phyloP scores from a whole-genome alignment of 495 filamentous ascomycete species.

The Penicillium bovifimosum region DNA sequence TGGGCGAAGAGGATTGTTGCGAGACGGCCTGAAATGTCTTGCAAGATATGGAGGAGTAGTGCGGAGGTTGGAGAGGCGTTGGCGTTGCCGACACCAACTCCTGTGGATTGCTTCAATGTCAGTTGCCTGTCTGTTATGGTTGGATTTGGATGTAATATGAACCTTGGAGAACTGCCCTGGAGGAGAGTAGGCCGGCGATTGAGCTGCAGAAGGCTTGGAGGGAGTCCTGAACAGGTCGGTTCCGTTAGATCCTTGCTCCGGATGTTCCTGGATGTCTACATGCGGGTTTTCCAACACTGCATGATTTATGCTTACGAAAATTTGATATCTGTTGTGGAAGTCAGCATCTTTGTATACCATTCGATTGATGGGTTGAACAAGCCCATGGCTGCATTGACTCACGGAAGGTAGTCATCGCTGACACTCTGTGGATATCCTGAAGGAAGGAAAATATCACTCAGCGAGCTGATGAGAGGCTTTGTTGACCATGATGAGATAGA shows the following conservation, averaged over 20 bases:
- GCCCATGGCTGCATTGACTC: slow-evolving; percentile 24
- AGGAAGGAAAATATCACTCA: slow-evolving; percentile 69
- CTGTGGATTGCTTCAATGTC: slow-evolving; percentile 30
- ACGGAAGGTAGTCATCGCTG: slow-evolving; percentile 81
- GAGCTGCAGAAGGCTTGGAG: slow-evolving; percentile 94
- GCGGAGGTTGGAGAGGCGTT: slow-evolving; percentile 80
- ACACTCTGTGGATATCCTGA: slow-evolving; percentile 90
- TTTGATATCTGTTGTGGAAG: slow-evolving; percentile 56
- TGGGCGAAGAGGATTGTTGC: slow-evolving; percentile 92
- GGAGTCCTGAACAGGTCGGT: slow-evolving; percentile 62
- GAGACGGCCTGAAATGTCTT: slow-evolving; percentile 77
- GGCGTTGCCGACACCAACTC: slow-evolving; percentile 86
- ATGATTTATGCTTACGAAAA: slow-evolving; percentile 37
- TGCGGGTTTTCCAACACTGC: background rate
- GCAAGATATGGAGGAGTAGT: slow-evolving; percentile 77
- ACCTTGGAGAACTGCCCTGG: slow-evolving; percentile 86
- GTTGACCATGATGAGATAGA: slow-evolving; percentile 27
- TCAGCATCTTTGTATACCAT: slow-evolving; percentile 4
- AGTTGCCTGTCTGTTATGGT: background rate
- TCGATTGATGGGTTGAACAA: background rate
- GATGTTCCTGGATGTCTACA: background rate
- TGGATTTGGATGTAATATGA: slow-evolving; percentile 3
- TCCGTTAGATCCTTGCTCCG: background rate
- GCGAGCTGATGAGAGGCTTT: slow-evolving; percentile 22
- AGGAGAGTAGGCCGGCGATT: slow-evolving; percentile 82